Evolutionary conservation across 2,329 filamentous ascomycete genomes (phyloP).

Genomic region (Cladophialophora psammophila): DNA sequence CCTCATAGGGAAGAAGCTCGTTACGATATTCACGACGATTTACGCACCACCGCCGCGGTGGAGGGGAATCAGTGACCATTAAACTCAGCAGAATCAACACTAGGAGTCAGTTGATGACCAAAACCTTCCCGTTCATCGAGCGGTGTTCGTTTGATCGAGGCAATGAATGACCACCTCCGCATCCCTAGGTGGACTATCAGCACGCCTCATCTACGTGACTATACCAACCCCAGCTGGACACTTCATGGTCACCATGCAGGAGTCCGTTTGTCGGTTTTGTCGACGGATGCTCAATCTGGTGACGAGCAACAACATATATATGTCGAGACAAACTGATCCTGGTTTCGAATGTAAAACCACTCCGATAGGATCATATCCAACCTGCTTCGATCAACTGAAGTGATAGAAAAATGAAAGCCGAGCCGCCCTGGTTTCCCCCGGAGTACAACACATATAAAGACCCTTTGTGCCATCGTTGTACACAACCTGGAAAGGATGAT

Average conservation of each 20-base stretch:
- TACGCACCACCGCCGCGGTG: neutral
- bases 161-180: neutral
- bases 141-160: neutral
- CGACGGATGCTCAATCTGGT: neutral
- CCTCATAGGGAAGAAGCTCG: neutral
- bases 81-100: neutral
- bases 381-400: neutral
- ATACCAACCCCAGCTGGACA: neutral
- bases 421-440: slow-evolving; percentile 10
- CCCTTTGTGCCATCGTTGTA: neutral
- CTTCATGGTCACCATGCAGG: neutral
- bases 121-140: neutral
- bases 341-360: neutral
- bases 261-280: neutral
- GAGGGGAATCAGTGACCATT: neutral
- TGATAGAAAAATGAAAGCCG: slow-evolving; percentile 12
- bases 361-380: neutral
- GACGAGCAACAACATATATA: neutral
- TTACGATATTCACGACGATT: neutral
- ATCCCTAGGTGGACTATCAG: neutral
- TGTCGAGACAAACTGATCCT: neutral
- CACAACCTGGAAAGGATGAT: neutral
- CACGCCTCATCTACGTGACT: neutral
- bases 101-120: neutral
- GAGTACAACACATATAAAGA: neutral